Conservation (phyloP, 2,329 filamentous ascomycete genomes). For the Daldinia eschscholtzii region DNA sequence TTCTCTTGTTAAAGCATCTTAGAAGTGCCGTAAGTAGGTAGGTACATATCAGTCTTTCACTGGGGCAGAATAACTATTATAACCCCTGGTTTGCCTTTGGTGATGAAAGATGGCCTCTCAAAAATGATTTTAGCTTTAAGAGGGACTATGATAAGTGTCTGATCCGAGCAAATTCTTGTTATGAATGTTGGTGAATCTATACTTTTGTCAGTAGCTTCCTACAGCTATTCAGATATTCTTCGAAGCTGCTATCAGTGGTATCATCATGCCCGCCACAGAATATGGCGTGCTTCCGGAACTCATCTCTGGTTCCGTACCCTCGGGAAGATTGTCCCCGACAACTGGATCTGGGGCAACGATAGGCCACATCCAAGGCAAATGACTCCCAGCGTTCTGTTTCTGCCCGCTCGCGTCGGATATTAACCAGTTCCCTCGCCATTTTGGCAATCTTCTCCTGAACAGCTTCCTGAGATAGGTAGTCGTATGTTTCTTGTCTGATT, state of each 20-base stretch:
- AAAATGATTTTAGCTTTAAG: too few relatives aligned
- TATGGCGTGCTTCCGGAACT: background rate
- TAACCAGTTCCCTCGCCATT: conserved; percentile 3
- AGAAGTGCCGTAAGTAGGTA: too few relatives aligned
- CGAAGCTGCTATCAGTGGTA: background rate
- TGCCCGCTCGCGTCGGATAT: background rate
- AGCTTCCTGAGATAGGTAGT: background rate
- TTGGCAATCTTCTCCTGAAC: background rate
- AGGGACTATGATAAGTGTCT: too few relatives aligned
- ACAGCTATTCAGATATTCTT: background rate
- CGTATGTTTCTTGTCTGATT: background rate
- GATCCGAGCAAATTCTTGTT: too few relatives aligned
- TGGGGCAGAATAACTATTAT: too few relatives aligned
- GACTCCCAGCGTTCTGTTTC: background rate
- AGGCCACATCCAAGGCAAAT: background rate
- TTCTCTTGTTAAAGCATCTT: too few relatives aligned
- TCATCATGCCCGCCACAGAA: background rate
- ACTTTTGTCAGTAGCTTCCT: background rate
- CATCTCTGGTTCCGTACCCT: background rate
- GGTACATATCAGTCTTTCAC: too few relatives aligned
- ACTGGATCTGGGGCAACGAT: background rate
- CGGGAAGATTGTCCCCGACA: background rate
- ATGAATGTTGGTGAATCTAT: background rate
- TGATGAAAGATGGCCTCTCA: too few relatives aligned
- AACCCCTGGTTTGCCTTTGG: too few relatives aligned